Evolutionary conservation across 352 stramenopile species (phyloP).

Genomic region (Phytophthora pinifolia): DNA sequence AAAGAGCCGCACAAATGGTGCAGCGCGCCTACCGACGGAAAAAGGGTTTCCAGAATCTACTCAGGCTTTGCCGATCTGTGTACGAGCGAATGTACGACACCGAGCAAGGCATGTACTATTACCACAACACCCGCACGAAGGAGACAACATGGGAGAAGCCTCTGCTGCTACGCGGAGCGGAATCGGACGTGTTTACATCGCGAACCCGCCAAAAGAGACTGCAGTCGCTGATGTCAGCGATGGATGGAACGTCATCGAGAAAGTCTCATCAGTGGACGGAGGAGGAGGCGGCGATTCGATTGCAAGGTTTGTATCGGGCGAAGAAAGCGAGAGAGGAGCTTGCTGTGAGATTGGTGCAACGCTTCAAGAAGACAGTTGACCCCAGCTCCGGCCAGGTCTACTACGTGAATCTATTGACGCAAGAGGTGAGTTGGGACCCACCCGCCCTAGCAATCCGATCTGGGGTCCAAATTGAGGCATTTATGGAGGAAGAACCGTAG

Average conservation of each 20-base stretch:
- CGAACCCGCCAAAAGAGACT: slow-evolving; percentile 47
- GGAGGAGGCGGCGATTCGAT: slow-evolving; percentile 38
- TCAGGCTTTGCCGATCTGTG: slow-evolving; percentile 45
- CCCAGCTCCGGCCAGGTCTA: slow-evolving; percentile 51
- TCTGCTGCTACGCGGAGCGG: slow-evolving; percentile 34
- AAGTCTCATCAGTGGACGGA: slow-evolving; percentile 41
- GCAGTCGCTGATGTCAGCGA: slow-evolving; percentile 19
- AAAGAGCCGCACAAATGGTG: slow-evolving; percentile 52
- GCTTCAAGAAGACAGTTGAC: slow-evolving; percentile 67
- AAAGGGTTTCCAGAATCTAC: slow-evolving; percentile 45
- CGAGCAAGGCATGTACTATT: slow-evolving; percentile 55
- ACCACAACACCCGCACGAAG: slow-evolving; percentile 78
- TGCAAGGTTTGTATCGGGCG: slow-evolving; percentile 64
- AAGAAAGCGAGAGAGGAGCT: slow-evolving; percentile 50
- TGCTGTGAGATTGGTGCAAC: slow-evolving; percentile 31
- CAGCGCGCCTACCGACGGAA: slow-evolving; percentile 55
- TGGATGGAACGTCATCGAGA: slow-evolving; percentile 7
- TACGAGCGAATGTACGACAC: slow-evolving; percentile 77
- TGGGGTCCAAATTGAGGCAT: slow-evolving; percentile 32
- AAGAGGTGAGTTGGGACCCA: slow-evolving; percentile 62
- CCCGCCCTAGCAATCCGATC: slow-evolving; percentile 35
- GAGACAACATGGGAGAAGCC: slow-evolving; percentile 73
- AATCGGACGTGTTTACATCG: slow-evolving; percentile 53
- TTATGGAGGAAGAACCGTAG: slow-evolving; percentile 9
- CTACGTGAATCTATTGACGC: slow-evolving; percentile 73